Evolutionary conservation across 1,284 basidiomycete species (phyloP), one percentile per base, ranked within the genome.

Genomic region (Microbotryum saponariae): DNA sequence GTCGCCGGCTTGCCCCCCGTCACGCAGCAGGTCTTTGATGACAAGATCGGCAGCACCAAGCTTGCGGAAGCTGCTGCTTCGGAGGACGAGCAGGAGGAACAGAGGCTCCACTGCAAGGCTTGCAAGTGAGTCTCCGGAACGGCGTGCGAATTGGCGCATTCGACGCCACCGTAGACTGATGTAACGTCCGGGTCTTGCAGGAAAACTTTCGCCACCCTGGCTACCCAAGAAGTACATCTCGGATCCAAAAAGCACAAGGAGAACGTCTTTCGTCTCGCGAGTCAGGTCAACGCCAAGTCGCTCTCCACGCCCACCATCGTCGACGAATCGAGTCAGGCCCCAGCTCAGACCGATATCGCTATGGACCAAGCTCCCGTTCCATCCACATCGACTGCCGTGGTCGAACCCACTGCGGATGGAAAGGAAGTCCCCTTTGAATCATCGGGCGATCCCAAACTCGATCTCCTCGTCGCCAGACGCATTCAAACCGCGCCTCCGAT

Each of bases 211-310:
- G 85, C 88, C 0, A 88, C 90, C 0, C 86, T 89, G 70, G 94
- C 93, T 76, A 89, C 92, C 1, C 93, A 88, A 75, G 79, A 83
- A 27, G 88, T 91, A 5, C 96, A 98, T 74, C 76, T 94, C 37
- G 82, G 83, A 73, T 94, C 91, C 2, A 93, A 87, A 74, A 93
- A 88, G 75, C 94, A 98, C 78, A 87, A 84, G 65, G 91, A 97
- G 46, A 85, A 82, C 61, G 85, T 88, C 70, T 67, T 83, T 16
- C 86, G 83, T 72, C 56, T 54, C 10, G 65, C 64, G 5, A 37
- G 58, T 44, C 61, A 59, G 45, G 53, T 69, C 63, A 66, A 67
- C 58, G 16, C 37, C 37, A 42, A 42, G 69, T 65, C 25, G 31
- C 56, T 9, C 61, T 66, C 42, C 51, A 61, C 27, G 27, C 47